Evolutionary conservation across 768 basidiomycete genomes (phyloP), one percentile per base, ranked within the genome.

Genomic region (Pleurotus giganteus): DNA sequence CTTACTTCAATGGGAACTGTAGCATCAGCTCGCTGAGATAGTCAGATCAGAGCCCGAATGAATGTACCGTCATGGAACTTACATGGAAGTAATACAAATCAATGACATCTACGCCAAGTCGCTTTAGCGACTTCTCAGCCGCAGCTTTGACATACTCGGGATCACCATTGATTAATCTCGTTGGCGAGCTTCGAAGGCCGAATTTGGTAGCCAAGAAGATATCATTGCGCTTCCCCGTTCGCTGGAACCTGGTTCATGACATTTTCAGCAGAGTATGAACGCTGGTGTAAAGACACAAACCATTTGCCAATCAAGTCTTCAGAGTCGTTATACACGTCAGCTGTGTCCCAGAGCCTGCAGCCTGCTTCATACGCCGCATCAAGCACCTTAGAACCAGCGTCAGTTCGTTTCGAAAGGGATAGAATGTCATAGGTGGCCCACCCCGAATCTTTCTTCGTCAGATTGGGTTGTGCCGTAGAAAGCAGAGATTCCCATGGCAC

Each of bases 141-240:
- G 70, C 65, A 42, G 71, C 59, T 4, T 65, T 68, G 9, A 75
- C 72, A 53, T 79, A 77, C 52, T 75, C 68, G 0, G 75, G 70
- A 51, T 54, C 74, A 44, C 56, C 71, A 53, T 66, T 59, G 31
- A 61, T 47, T 24, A 44, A 26, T 17, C 58, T 65, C 8, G 52
- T 60, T 15, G 49, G 55, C 28, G n/a, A 57, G 49, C 12, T 42
- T 31, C 2, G 55, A 57, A 67, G 57, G 2, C 71, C 66, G 19
- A 64, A 68, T 57, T 88, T 87, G 17, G 84, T 85, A 2, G 84
- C 83, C 17, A 88, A 72, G 68, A 86, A 87, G 26, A 85, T 81
- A 29, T 80, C 69, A 17, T 69, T 58, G 24, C 80, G 69, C 50
- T 79, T 80, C 6, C 81, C 81, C 8, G 77, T 80, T 12, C 69